phyloP scores from a whole-genome alignment of 768 basidiomycete species.

The Leccinum variicolor region DNA sequence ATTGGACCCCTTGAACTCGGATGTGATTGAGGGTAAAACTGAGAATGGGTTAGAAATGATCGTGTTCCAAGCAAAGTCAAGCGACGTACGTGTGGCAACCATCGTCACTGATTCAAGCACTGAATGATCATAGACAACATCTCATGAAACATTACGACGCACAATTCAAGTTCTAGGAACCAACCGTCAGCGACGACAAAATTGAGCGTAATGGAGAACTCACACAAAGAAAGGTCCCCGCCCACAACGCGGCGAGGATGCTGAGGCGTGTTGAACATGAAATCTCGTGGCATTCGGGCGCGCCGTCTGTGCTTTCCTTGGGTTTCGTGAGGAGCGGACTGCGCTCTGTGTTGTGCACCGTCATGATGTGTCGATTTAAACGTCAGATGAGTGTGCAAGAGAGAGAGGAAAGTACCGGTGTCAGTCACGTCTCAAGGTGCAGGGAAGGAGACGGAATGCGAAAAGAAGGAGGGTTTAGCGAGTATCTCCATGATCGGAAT shows the following conservation, averaged over 20 bases:
- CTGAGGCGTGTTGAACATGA: conserved; percentile 51
- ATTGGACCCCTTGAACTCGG: conserved; percentile 25
- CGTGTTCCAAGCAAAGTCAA: background rate
- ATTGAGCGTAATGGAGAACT: conserved; percentile 22
- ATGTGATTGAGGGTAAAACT: conserved; percentile 20
- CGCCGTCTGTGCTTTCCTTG: background rate
- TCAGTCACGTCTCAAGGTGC: background rate
- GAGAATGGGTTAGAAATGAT: conserved; percentile 1
- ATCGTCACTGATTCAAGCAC: conserved; percentile 15
- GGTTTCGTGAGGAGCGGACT: conserved; percentile 23
- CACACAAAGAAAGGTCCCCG: conserved; percentile 68
- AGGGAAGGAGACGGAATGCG: background rate
- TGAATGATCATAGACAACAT: background rate
- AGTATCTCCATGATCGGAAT: background rate
- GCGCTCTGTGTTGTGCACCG: conserved; percentile 18
- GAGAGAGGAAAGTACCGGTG: background rate
- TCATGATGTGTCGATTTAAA: background rate
- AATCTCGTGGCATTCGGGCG: conserved; percentile 58
- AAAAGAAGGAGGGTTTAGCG: background rate
- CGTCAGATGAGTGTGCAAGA: background rate
- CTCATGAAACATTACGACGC: background rate
- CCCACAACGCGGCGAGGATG: conserved; percentile 68
- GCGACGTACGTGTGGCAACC: conserved; percentile 20
- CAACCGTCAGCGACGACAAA: background rate
- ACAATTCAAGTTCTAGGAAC: background rate